Conservation (phyloP, 2,329 filamentous ascomycete genomes). For the Botryosphaeria dothidea region DNA sequence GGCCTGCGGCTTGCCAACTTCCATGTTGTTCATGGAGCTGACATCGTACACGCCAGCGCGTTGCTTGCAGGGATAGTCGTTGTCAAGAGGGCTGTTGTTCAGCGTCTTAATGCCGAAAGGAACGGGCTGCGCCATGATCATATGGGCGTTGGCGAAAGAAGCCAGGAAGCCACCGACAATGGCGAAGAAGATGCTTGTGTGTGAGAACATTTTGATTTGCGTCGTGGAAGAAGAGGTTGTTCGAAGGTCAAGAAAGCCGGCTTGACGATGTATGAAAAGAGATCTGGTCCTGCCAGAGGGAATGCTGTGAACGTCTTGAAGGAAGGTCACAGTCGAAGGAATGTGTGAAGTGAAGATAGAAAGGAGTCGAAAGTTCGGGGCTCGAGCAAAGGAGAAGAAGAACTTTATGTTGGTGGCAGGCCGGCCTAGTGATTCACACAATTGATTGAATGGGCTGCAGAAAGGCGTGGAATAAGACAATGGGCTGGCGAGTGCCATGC, state of each 20-base stretch:
- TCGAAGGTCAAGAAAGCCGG: background rate
- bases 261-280: background rate
- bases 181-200: constrained; percentile 22
- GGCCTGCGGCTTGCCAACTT: constrained; percentile 60
- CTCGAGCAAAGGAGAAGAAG: background rate
- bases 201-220: background rate
- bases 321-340: background rate
- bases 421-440: background rate
- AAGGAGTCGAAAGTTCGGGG: background rate
- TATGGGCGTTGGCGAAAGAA: constrained; percentile 67
- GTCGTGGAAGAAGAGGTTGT: background rate
- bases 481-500: background rate
- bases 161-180: constrained; percentile 50
- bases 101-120: constrained; percentile 58
- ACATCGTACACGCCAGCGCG: constrained; percentile 48
- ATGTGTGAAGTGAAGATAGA: background rate
- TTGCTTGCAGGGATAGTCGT: constrained; percentile 82
- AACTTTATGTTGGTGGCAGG: background rate
- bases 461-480: background rate
- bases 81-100: constrained; percentile 70
- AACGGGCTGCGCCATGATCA: constrained; percentile 68
- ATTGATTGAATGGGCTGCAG: background rate
- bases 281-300: background rate
- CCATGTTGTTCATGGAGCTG: constrained; percentile 59
- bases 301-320: background rate